Base-by-base conservation (phyloP, 176 grass and related monocot species). In the maize (Zea mays) region DNA sequence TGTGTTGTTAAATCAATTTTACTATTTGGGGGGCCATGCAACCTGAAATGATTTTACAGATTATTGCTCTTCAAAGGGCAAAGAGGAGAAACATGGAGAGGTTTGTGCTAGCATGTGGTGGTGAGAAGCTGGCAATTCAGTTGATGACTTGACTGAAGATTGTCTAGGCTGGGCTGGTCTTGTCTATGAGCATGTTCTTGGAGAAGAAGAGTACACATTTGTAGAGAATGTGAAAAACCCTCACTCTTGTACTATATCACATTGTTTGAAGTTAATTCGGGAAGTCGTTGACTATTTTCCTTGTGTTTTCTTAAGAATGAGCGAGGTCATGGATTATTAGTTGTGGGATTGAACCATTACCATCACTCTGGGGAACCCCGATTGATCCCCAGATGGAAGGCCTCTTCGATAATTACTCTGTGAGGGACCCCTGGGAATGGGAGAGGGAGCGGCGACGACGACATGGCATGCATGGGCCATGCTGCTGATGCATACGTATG, bases 41-140 rank as follows among this genome's bases (percentile, higher is more conserved):
- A 34, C 52, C 13, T 63, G 55, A 67, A 10, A 70, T 41, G 4
- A 33, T 58, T 79, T 75, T 39, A 39, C 86, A 98, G 96, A 94
- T 98, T 74, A 88, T 98, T 86, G 96, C 80, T 80, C 84, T 98
- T 49, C 85, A 92, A 80, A 92, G 96, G 80, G 91, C 95, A 3
- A 98, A 98, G 83, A 88, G 91, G 81, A 92, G 95, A 67, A 98
- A 98, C 80, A 98, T 98, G 95, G 95, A 98, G 77, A 90, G 95
- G 78, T 76, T 98, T 60, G 95, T 94, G 65, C 74, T 97, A 69
- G 89, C 91, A 42, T 98, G 96, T 14, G 90, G 96, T 0, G 96
- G 92, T 56, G 96, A 98, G 96, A 98, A 79, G 85, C 96, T 77
- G 88, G 92, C 67, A 90, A 95, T 85, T 98, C 96, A 45, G 90